Conservation (phyloP, 345 rosid genomes). For the Syzygium aqueum region DNA sequence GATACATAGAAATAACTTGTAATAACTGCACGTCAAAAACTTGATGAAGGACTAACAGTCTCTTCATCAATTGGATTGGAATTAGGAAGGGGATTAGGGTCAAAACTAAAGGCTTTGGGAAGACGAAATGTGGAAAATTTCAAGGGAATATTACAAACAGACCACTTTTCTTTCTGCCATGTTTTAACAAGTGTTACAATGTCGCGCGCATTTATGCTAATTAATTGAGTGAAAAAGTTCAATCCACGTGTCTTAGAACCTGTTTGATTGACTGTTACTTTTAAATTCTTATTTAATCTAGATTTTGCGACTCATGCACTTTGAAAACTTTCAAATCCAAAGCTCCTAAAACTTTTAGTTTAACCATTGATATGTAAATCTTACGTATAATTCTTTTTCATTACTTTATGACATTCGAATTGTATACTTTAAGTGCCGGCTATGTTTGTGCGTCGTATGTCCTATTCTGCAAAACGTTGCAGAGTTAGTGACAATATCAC, state of each 20-base stretch:
- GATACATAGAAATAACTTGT: no score
- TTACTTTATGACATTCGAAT: neutral
- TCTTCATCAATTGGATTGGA: neutral
- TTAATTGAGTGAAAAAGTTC: no score
- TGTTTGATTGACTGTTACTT: neutral
- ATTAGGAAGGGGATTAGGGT: neutral
- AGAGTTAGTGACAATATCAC: neutral
- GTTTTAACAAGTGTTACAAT: neutral
- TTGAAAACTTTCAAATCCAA: neutral
- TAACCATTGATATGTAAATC: neutral
- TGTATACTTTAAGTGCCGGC: neutral
- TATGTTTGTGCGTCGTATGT: neutral
- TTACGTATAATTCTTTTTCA: neutral
- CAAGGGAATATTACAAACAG: neutral
- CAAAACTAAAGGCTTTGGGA: neutral
- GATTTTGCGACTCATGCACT: neutral
- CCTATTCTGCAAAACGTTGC: neutral
- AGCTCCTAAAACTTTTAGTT: neutral
- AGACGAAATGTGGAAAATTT: neutral
- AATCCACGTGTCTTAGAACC: no score
- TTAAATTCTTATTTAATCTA: no score
- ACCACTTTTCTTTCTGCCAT: neutral
- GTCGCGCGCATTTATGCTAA: rapidly evolving
- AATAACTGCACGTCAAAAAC: no score
- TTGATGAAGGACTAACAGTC: no score